Percentiles rank a stretch among this genome's conserved stretches.
These are phyloP conservation scores for Taphrina deformans DNA, from an alignment of 1,139 yeast genomes.

Conservation along the genomic window DNA sequence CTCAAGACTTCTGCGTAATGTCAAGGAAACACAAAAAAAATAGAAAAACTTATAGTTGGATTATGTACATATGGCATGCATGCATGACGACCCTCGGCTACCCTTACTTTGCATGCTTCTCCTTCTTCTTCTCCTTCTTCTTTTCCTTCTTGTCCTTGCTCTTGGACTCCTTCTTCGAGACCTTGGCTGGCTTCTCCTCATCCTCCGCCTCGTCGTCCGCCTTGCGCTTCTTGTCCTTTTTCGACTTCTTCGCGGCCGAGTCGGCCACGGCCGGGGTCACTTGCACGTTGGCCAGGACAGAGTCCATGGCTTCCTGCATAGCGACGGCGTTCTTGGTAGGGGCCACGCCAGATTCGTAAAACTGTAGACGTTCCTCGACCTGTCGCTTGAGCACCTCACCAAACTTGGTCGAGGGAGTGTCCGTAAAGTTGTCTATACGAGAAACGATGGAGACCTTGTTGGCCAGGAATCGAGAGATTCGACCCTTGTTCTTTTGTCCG, in stretches of 20 bases:
- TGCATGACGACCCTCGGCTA: background rate
- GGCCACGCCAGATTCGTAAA: constrained; percentile 93
- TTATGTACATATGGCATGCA: constrained; percentile 7
- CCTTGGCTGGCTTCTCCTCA: constrained; percentile 46
- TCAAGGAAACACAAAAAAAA: background rate
- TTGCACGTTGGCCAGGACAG: constrained; percentile 53
- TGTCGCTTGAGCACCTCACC: constrained; percentile 91
- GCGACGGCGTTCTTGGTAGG: constrained; percentile 97
- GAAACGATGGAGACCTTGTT: constrained; percentile 99
- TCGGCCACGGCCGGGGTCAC: constrained; percentile 54
- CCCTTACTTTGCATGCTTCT: constrained; percentile 45
- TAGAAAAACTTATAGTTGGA: background rate
- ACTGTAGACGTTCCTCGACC: constrained; percentile 95
- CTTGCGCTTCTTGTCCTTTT: constrained; percentile 52
- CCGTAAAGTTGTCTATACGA: constrained; percentile 88
- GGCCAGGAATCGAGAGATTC: constrained; percentile 97
- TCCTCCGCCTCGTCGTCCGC: constrained; percentile 54
- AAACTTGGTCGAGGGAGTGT: constrained; percentile 61
- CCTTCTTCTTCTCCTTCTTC: constrained; percentile 58
- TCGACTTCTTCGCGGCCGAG: constrained; percentile 49
- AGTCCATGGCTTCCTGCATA: constrained; percentile 81
- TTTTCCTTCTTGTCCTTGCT: constrained; percentile 46
- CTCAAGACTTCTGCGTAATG: constrained; percentile 9
- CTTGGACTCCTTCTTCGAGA: constrained; percentile 49
- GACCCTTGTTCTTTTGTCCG: constrained; percentile 95